A percentile compares a stretch with the other conserved stretches of the same genome.
Conservation (phyloP, 768 basidiomycete species). For the Trametes elegans region DNA sequence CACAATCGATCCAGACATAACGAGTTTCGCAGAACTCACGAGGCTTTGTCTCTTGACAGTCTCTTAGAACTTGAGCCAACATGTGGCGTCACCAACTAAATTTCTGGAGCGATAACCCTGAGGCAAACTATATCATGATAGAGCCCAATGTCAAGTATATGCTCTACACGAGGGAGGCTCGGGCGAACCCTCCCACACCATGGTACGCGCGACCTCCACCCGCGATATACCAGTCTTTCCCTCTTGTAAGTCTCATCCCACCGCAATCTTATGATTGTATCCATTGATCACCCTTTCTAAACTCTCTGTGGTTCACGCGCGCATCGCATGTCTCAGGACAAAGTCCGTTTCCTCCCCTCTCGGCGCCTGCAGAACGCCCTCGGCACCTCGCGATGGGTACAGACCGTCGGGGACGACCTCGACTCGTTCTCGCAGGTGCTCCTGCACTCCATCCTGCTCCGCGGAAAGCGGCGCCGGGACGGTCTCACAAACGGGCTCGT, state of each 20-base stretch:
- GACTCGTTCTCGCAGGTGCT: constrained; percentile 10
- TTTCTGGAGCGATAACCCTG: neutral
- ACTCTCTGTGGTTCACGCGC: too few species aligned
- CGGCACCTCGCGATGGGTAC: neutral
- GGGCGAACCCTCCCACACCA: neutral
- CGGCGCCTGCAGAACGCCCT: constrained; percentile 5
- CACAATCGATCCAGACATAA: too few species aligned
- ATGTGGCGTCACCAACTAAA: too few species aligned
- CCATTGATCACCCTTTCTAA: too few species aligned
- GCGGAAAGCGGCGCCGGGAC: neutral
- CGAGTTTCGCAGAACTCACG: too few species aligned
- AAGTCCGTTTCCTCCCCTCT: constrained; percentile 4
- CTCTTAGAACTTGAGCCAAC: too few species aligned
- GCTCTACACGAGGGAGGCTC: neutral
- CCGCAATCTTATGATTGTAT: too few species aligned
- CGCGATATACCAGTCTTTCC: neutral
- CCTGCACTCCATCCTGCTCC: constrained; percentile 1
- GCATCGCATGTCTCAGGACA: neutral
- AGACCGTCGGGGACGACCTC: constrained; percentile 12
- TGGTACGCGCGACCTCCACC: constrained; percentile 10
- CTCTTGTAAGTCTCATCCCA: neutral
- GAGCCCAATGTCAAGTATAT: constrained; percentile 12
- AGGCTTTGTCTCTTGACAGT: too few species aligned
- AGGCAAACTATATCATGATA: constrained; percentile 9
- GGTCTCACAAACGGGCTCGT: neutral